A percentile compares a stretch with the other conserved stretches of the same genome.
Conservation (phyloP, 2,329 filamentous ascomycete species). For the Phyllachora maydis region DNA sequence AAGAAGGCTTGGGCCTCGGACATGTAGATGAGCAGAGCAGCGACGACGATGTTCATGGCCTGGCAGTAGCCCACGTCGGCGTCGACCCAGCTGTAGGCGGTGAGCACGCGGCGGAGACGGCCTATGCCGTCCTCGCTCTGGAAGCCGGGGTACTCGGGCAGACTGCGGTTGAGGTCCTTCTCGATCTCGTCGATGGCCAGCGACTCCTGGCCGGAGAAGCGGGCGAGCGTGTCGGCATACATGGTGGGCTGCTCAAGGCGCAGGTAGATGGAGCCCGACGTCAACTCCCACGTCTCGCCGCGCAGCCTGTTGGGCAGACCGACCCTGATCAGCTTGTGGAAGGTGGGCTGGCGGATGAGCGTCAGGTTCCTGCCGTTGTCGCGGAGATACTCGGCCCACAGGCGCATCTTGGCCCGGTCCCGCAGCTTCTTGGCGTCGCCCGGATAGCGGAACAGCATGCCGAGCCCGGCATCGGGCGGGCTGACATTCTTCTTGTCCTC, state of each 20-base stretch:
- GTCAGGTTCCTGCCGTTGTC: slow-evolving; percentile 91
- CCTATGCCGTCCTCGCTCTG: slow-evolving; percentile 92
- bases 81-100: slow-evolving; percentile 95
- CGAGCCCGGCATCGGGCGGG: slow-evolving; percentile 80
- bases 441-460: slow-evolving; percentile 83
- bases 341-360: slow-evolving; percentile 83
- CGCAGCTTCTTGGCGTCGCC: slow-evolving; percentile 86
- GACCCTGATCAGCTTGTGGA: slow-evolving; percentile 92
- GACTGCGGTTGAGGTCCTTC: slow-evolving; percentile 87
- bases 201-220: slow-evolving; percentile 70
- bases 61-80: slow-evolving; percentile 94
- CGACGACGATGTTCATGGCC: slow-evolving; percentile 98
- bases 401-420: slow-evolving; percentile 87
- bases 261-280: slow-evolving; percentile 77
- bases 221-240: slow-evolving; percentile 66
- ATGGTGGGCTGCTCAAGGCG: slow-evolving; percentile 69
- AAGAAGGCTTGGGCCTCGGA: slow-evolving; percentile 94
- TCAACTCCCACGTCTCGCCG: slow-evolving; percentile 91
- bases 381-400: slow-evolving; percentile 91
- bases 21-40: slow-evolving; percentile 96
- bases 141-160: slow-evolving; percentile 94
- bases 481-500: slow-evolving; percentile 40
- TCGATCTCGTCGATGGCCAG: slow-evolving; percentile 98
- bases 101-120: slow-evolving; percentile 71
- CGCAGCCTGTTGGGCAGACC: slow-evolving; percentile 82